These are phyloP conservation scores for Vanrija pseudolonga DNA, from an alignment of 1,284 basidiomycete species.

Conservation along the genomic window DNA sequence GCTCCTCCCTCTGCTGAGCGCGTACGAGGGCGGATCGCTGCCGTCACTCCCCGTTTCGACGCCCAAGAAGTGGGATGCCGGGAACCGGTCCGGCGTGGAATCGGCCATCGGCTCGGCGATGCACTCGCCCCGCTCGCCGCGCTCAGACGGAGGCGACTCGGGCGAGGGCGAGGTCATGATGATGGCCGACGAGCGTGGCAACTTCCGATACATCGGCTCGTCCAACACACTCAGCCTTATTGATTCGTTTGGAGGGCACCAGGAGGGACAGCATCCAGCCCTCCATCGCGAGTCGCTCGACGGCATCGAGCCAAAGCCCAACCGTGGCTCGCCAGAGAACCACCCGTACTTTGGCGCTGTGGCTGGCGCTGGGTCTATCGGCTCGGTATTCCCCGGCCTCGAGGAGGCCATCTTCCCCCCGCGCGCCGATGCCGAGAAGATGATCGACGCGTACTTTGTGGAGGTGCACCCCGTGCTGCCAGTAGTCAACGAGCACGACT, in stretches of 20 bases:
- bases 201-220: constrained; percentile 86
- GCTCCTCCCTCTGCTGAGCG: constrained; percentile 35
- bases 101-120: not conserved
- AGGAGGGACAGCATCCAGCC: not conserved
- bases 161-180: constrained; percentile 44
- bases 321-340: constrained; percentile 3
- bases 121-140: not conserved
- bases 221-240: constrained; percentile 87
- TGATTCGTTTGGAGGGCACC: constrained; percentile 63
- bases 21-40: constrained; percentile 29
- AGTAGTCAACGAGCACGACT: constrained; percentile 74
- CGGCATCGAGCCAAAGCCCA: not conserved
- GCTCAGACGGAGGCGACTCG: constrained; percentile 1
- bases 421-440: constrained; percentile 72
- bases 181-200: constrained; percentile 80
- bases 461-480: constrained; percentile 81
- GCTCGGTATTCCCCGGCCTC: constrained; percentile 66
- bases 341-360: constrained; percentile 77
- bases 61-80: not conserved
- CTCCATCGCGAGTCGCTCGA: constrained; percentile 1
- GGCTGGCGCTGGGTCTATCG: constrained; percentile 79
- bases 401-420: constrained; percentile 84
- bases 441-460: constrained; percentile 80
- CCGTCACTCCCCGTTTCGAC: not conserved
- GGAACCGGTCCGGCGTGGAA: not conserved